A percentile compares a stretch with the other conserved stretches of the same genome.
These are phyloP conservation scores for Penstemon eatonii DNA, from an alignment of 257 asterid genomes.

Conservation along the genomic window DNA sequence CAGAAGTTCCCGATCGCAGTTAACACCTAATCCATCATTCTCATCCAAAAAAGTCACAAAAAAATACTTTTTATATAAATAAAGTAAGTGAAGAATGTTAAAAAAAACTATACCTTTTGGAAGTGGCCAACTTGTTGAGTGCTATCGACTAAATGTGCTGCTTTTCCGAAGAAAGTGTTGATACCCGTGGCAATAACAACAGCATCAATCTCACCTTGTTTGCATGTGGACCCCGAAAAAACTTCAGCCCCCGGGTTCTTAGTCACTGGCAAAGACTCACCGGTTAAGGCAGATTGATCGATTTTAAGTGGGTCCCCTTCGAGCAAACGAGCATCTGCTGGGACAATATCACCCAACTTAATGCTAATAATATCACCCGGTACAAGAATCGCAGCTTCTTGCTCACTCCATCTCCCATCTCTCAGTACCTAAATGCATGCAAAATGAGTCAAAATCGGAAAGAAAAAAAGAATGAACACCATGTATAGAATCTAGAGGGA, in stretches of 20 bases:
- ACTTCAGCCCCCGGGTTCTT: constrained; percentile 60
- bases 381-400: constrained; percentile 71
- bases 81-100: background rate
- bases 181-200: constrained; percentile 82
- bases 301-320: constrained; percentile 84
- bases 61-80: background rate
- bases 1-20: constrained; percentile 83
- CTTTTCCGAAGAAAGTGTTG: constrained; percentile 82
- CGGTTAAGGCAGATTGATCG: constrained; percentile 83
- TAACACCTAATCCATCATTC: constrained; percentile 48
- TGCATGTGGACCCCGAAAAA: constrained; percentile 86
- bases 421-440: constrained; percentile 47
- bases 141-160: constrained; percentile 87
- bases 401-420: constrained; percentile 76
- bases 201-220: constrained; percentile 88
- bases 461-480: background rate
- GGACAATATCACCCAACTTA: constrained; percentile 75
- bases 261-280: constrained; percentile 76
- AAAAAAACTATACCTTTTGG: constrained; percentile 51
- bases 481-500: too few species aligned
- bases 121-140: constrained; percentile 82
- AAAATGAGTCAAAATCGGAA: too few species aligned
- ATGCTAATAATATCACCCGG: constrained; percentile 84
- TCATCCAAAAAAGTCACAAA: constrained; percentile 1
- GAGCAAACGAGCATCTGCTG: constrained; percentile 81